Evolutionary conservation across 2,329 filamentous ascomycete species (phyloP).

Genomic region (Colletotrichum sublineola): DNA sequence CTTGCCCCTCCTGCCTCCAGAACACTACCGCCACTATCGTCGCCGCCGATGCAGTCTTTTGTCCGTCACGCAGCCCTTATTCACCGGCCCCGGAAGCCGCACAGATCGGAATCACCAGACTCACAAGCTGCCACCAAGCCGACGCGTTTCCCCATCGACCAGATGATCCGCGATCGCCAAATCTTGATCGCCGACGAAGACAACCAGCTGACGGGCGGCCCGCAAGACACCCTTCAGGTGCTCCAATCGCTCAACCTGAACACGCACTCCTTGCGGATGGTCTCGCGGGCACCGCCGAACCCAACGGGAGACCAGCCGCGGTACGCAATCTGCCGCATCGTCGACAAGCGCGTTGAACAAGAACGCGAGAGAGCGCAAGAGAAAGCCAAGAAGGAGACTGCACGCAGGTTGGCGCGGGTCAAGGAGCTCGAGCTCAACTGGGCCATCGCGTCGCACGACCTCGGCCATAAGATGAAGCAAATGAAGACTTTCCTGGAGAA

Average conservation of each 20-base stretch:
- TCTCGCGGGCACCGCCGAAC: slow-evolving; percentile 44
- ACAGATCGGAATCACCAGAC: background rate
- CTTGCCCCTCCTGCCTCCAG: slow-evolving; percentile 18
- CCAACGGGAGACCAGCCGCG: slow-evolving; percentile 44
- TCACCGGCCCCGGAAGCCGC: slow-evolving; percentile 22
- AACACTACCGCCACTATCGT: slow-evolving; percentile 1
- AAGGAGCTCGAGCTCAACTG: slow-evolving; percentile 94
- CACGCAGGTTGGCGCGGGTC: slow-evolving; percentile 55
- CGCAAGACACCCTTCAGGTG: slow-evolving; percentile 55
- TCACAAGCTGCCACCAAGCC: background rate
- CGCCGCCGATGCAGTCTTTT: slow-evolving; percentile 13
- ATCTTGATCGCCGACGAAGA: slow-evolving; percentile 59
- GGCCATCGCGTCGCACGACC: slow-evolving; percentile 83
- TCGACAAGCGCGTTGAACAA: slow-evolving; percentile 68
- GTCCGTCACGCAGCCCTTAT: slow-evolving; percentile 27
- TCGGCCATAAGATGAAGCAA: slow-evolving; percentile 78
- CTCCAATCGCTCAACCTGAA: slow-evolving; percentile 55
- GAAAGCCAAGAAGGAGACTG: slow-evolving; percentile 57
- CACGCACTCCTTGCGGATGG: slow-evolving; percentile 57
- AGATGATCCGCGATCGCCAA: slow-evolving; percentile 58
- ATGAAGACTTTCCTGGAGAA: slow-evolving; percentile 78
- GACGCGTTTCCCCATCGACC: slow-evolving; percentile 47
- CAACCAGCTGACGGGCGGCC: slow-evolving; percentile 55
- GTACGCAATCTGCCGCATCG: slow-evolving; percentile 77
- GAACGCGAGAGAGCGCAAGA: slow-evolving; percentile 59